Percentiles rank a stretch among this genome's conserved stretches.
These are phyloP conservation scores for Spergularia marina DNA, from an alignment of 148 eudicot genomes.

Conservation along the genomic window DNA sequence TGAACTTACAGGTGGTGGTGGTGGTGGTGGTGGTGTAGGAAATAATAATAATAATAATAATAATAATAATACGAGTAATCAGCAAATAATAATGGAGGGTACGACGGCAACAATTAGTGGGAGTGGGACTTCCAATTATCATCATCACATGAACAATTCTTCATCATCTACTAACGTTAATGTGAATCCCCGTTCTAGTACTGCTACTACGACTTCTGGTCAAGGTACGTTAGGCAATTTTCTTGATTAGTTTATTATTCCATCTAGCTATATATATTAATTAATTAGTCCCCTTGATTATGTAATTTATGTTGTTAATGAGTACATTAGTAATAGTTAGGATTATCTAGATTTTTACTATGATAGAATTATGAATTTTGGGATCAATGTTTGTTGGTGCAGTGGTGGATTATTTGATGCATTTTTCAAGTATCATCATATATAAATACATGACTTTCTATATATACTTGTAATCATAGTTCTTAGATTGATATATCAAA, in stretches of 20 bases:
- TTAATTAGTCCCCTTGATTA: not conserved
- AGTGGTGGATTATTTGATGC: too few relatives aligned
- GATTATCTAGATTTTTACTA: not conserved
- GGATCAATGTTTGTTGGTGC: too few relatives aligned
- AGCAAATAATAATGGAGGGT: constrained; percentile 22
- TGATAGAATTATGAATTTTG: constrained; percentile 9
- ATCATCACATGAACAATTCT: not conserved
- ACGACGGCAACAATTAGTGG: constrained; percentile 11
- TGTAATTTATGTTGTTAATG: too few relatives aligned
- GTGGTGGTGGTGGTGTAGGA: not conserved
- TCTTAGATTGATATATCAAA: constrained; percentile 13
- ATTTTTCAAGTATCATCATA: too few relatives aligned
- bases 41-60: constrained; percentile 7
- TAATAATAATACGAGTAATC: constrained; percentile 5
- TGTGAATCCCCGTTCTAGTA: not conserved
- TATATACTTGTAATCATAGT: constrained; percentile 18
- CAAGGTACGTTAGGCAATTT: constrained; percentile 35
- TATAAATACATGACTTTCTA: too few relatives aligned
- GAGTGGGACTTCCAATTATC: constrained; percentile 14
- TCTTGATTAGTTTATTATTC: not conserved
- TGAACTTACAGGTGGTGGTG: not conserved
- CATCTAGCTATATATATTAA: not conserved
- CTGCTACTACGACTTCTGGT: not conserved
- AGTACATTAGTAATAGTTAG: not conserved
- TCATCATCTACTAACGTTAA: not conserved